phyloP scores from a whole-genome alignment of 2,329 filamentous ascomycete genomes.

The Fusarium multiceps region DNA sequence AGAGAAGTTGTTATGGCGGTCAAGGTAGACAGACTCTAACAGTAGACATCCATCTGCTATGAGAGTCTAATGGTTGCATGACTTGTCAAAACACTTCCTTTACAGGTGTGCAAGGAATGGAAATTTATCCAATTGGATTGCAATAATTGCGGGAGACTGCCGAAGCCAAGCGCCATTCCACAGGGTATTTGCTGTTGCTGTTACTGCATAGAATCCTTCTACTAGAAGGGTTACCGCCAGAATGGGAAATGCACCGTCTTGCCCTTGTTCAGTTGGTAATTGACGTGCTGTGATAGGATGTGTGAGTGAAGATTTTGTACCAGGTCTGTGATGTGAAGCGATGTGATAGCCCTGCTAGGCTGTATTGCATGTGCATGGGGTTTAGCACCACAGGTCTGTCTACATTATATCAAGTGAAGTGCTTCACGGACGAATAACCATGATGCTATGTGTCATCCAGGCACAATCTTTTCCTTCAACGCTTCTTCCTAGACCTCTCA shows the following conservation, averaged over 20 bases:
- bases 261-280: not conserved
- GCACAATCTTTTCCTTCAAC: not conserved
- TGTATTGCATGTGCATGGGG: not conserved
- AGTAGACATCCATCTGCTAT: not conserved
- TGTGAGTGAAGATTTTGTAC: not conserved
- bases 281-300: not conserved
- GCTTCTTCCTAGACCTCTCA: not conserved
- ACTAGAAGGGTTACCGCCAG: constrained; percentile 1
- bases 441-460: too few relatives aligned
- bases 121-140: constrained; percentile 8
- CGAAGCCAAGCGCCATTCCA: constrained; percentile 30
- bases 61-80: not conserved
- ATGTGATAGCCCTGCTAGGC: not conserved
- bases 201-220: not conserved
- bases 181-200: not conserved
- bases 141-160: constrained; percentile 33
- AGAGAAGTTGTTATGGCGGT: not conserved
- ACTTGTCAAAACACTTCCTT: not conserved
- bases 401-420: too few relatives aligned
- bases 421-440: too few relatives aligned
- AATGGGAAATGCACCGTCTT: constrained; percentile 8
- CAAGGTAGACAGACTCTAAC: not conserved
- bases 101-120: constrained; percentile 1
- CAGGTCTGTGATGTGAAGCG: not conserved
- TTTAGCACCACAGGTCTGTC: too few relatives aligned